phyloP scores from a whole-genome alignment of 306 rosid genomes.

The cucumber (Cucumis sativus) region DNA sequence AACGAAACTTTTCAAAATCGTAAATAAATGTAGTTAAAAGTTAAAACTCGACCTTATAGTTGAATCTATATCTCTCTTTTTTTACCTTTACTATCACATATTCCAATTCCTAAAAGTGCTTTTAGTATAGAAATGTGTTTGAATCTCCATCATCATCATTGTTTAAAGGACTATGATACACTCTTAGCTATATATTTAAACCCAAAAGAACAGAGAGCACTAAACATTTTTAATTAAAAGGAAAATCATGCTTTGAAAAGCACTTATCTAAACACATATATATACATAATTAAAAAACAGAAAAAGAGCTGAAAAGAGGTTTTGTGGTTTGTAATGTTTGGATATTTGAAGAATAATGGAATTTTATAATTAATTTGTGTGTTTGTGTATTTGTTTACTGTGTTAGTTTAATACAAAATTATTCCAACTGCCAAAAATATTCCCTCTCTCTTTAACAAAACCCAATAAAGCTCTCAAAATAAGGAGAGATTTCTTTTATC shows the following conservation, averaged over 20 bases:
- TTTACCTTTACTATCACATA: too few relatives aligned
- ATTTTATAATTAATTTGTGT: not conserved
- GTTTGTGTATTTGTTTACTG: not conserved
- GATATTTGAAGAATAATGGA: not conserved
- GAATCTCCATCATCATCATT: too few relatives aligned
- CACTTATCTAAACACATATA: not conserved
- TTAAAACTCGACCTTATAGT: too few relatives aligned
- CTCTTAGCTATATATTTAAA: too few relatives aligned
- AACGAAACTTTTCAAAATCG: too few relatives aligned
- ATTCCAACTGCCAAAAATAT: conserved; percentile 35
- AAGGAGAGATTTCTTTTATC: conserved; percentile 19
- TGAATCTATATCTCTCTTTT: too few relatives aligned
- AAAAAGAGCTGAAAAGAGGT: not conserved
- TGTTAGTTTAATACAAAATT: not conserved
- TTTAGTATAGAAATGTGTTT: too few relatives aligned
- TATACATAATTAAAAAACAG: not conserved
- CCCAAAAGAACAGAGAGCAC: not conserved
- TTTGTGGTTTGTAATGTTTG: not conserved
- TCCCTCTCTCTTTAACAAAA: conserved; percentile 51
- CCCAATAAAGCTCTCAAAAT: conserved; percentile 65
- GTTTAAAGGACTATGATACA: too few relatives aligned
- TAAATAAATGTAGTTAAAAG: too few relatives aligned
- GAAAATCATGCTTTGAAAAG: not conserved
- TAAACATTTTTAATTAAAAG: not conserved
- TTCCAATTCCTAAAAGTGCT: too few relatives aligned